These are phyloP conservation scores for Pseudogymnoascus pannorum DNA, from an alignment of 2,329 filamentous ascomycete species.

Conservation along the genomic window DNA sequence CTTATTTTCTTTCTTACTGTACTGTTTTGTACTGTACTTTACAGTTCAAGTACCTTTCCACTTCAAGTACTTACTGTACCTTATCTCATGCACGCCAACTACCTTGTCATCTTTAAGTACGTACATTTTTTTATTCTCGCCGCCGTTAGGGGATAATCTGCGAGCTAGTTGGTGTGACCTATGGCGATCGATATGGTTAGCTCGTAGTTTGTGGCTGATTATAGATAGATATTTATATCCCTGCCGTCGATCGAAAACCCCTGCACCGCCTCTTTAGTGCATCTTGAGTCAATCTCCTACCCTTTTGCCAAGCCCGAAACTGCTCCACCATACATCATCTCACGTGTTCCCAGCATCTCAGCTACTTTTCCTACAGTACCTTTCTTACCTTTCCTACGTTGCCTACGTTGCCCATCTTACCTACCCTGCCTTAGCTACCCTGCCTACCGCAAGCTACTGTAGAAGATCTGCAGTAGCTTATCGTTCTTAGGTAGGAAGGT, in stretches of 20 bases:
- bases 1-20: too few relatives aligned
- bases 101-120: neutral
- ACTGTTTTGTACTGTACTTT: neutral
- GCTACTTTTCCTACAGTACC: too few relatives aligned
- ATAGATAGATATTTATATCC: neutral
- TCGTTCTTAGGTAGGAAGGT: neutral
- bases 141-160: neutral
- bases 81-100: neutral
- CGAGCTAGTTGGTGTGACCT: too few relatives aligned
- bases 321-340: neutral
- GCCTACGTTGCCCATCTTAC: neutral
- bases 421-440: too few relatives aligned
- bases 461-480: neutral
- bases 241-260: neutral
- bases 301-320: neutral
- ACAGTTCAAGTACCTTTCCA: neutral
- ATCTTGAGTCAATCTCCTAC: neutral
- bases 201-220: neutral
- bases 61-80: neutral
- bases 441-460: too few relatives aligned
- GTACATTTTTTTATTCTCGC: too few relatives aligned
- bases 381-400: too few relatives aligned
- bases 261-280: too few relatives aligned
- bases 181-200: too few relatives aligned
- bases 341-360: neutral